These are phyloP conservation scores for Limonomyces culmigenus DNA, from an alignment of 1,284 basidiomycete species.

Conservation along the genomic window DNA sequence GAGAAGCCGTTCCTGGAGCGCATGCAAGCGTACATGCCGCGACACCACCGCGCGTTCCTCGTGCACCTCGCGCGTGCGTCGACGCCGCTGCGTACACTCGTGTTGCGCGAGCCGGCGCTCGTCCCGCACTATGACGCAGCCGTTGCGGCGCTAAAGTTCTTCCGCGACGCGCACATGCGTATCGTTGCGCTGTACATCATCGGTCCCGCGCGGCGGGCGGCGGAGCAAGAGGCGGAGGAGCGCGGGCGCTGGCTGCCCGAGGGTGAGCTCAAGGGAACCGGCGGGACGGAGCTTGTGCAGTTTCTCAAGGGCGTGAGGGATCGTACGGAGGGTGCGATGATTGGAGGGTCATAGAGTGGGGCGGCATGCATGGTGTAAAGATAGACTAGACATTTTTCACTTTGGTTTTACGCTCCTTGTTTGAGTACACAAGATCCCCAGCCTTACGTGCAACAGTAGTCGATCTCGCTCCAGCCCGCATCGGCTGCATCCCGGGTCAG, in stretches of 20 bases:
- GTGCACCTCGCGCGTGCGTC: conserved; percentile 56
- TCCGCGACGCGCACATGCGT: conserved; percentile 79
- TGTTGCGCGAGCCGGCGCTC: conserved; percentile 20
- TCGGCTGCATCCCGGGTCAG: no score
- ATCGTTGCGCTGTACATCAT: conserved; percentile 79
- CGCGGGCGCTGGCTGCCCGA: conserved; percentile 7
- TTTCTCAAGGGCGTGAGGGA: conserved; percentile 73
- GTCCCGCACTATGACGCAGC: conserved; percentile 60
- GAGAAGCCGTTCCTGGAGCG: conserved; percentile 40
- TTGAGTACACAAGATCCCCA: no score
- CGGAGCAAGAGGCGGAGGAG: conserved; percentile 11
- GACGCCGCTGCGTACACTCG: conserved; percentile 37
- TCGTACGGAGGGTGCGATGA: conserved; percentile 37
- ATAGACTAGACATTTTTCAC: not conserved
- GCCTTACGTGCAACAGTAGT: no score
- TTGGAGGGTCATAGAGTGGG: no score
- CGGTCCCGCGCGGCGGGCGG: conserved; percentile 31
- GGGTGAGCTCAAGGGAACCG: conserved; percentile 52
- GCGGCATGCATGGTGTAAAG: not conserved
- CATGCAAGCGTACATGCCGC: conserved; percentile 86
- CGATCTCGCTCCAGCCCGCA: no score
- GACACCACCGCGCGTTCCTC: conserved; percentile 80
- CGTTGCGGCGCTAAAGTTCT: conserved; percentile 56
- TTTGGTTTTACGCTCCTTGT: not conserved
- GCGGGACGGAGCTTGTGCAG: conserved; percentile 68